Base-by-base conservation (phyloP, 164 flowering plant genomes). In the Akebia trifoliata region DNA sequence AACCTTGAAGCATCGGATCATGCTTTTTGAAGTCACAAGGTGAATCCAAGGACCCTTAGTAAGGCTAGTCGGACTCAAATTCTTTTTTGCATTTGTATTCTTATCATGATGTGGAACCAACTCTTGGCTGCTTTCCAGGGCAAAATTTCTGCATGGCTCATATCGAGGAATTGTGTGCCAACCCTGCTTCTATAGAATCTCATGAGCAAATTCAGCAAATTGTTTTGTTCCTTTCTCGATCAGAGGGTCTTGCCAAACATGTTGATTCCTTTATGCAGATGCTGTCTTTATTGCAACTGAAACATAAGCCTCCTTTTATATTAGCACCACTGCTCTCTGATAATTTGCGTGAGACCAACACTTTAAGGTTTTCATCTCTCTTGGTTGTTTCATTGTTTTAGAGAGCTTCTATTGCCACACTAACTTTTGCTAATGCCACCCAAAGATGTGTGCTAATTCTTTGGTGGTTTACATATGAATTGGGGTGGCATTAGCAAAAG, bases 191-290 rank as follows among this genome's bases (percentile, higher is more conserved):
- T 24, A 3, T 78, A 30, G 71, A 57, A 50, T 79, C 83, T 60
- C 53, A 72, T 50, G 85, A 90, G 70, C 73, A 76, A 70, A 85
- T 94, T 73, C 96, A 87, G 72, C 68, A 78, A 32, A 80, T 86
- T 49, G 45, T 88, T 17, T 54, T 79, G 72, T 90, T 83, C 64
- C 95, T 94, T 8, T 73, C 77, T 68, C 84, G 48, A 51, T 79
- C 87, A 43, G 92, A 80, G 60, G 83, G 80, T 54, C 83, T 87
- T 29, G 78, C 83, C 50, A 79, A 74, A 72, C 84, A 84, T 60
- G 68, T 88, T 4, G 97, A 94, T 76, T 77, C 80, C 38, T 86
- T 94, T 67, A 75, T 80, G 78, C 81, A 81, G 36, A 74, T 78
- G 76, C 49, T 86, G 70, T 75, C 71, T 40, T 61, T 83, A 31